phyloP scores from a whole-genome alignment of 2,329 filamentous ascomycete species.

The Cladosporium sp. region DNA sequence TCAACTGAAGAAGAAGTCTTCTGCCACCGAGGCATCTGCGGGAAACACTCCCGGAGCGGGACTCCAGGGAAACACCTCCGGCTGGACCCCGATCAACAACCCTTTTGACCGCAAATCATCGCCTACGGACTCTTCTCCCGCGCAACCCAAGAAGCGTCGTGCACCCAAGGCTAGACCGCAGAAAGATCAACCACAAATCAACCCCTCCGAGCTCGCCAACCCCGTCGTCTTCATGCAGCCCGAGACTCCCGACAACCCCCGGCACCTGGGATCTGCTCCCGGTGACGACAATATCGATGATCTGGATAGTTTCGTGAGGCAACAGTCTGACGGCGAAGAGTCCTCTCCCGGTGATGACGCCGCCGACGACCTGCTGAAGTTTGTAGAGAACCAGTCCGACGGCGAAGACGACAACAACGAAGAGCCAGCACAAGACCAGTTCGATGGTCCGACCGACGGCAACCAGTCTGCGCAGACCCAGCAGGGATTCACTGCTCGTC shows the following conservation, averaged over 20 bases:
- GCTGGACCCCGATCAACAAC: background rate
- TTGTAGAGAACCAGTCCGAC: background rate
- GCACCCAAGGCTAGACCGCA: background rate
- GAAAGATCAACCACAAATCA: background rate
- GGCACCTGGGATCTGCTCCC: background rate
- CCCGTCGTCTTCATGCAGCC: background rate
- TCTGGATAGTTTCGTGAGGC: background rate
- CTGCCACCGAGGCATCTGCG: background rate
- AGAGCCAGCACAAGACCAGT: background rate
- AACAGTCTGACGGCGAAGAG: background rate
- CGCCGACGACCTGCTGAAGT: background rate
- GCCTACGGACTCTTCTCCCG: background rate
- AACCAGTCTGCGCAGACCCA: background rate
- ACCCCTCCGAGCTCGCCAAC: background rate
- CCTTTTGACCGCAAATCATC: background rate
- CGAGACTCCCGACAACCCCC: background rate
- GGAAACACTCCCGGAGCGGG: background rate
- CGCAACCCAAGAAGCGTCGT: background rate
- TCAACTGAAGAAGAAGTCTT: background rate
- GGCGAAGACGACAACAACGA: background rate
- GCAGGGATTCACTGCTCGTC: background rate
- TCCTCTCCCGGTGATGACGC: no score
- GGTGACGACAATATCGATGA: background rate
- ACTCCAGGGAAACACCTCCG: background rate
- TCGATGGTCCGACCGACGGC: background rate